Evolutionary conservation across 768 basidiomycete genomes (phyloP).

Genomic region (Rhizopogon roseolus): DNA sequence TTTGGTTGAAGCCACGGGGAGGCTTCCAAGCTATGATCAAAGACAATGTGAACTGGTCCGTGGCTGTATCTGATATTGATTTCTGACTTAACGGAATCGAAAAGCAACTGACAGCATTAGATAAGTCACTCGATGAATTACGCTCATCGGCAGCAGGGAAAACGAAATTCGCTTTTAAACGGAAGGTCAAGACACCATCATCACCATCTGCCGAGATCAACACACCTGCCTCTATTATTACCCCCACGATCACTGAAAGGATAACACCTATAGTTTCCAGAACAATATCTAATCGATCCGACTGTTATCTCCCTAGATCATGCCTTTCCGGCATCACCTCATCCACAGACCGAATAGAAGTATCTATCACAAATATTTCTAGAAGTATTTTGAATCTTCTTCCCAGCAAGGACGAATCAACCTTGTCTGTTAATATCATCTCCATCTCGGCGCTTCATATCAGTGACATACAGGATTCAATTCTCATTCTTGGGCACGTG

Average conservation of each 20-base stretch:
- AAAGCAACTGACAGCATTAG: conserved; percentile 66
- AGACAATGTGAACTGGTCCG: conserved; percentile 64
- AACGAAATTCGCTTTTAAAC: conserved; percentile 68
- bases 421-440: conserved; percentile 11
- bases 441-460: conserved; percentile 54
- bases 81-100: conserved; percentile 8
- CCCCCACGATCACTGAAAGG: not conserved
- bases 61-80: conserved; percentile 7
- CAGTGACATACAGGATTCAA: conserved; percentile 29
- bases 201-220: conserved; percentile 6
- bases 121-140: conserved; percentile 48
- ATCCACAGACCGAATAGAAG: conserved; percentile 37
- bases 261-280: conserved; percentile 23
- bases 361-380: conserved; percentile 64
- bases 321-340: conserved; percentile 31
- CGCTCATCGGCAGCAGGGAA: conserved; percentile 42
- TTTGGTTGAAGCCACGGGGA: conserved; percentile 58
- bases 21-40: conserved; percentile 70
- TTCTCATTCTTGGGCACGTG: conserved; percentile 63
- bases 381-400: conserved; percentile 70
- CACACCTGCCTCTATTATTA: not conserved
- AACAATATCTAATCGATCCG: conserved; percentile 39
- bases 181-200: conserved; percentile 26
- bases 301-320: conserved; percentile 38
- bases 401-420: conserved; percentile 10